Percentiles rank a stretch among this genome's conserved stretches.
Conservation (phyloP, 2,329 filamentous ascomycete genomes). For the Chaetomiaceae sp. region DNA sequence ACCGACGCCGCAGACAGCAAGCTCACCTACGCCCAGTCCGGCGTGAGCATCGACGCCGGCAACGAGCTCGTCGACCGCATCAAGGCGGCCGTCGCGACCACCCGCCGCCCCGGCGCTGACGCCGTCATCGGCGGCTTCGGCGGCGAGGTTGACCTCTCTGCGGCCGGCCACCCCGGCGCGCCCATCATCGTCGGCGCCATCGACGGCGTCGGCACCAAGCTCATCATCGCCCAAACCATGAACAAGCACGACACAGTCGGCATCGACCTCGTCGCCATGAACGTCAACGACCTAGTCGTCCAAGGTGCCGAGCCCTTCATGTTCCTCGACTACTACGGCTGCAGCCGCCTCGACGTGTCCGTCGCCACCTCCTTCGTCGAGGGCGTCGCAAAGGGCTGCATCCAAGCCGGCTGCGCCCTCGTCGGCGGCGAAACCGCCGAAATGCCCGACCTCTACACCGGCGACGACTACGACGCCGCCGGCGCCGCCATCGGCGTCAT, state of each 20-base stretch:
- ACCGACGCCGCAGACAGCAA: constrained; percentile 39
- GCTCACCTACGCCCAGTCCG: constrained; percentile 88
- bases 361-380: constrained; percentile 82
- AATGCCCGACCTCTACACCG: constrained; percentile 92
- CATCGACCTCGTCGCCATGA: constrained; percentile 97
- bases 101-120: constrained; percentile 78
- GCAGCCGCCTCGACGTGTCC: constrained; percentile 75
- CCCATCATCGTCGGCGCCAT: constrained; percentile 90
- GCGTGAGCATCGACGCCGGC: constrained; percentile 90
- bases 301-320: constrained; percentile 92
- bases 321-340: constrained; percentile 98
- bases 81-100: constrained; percentile 83
- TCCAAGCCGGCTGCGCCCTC: constrained; percentile 77
- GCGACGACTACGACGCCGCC: constrained; percentile 87
- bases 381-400: constrained; percentile 84
- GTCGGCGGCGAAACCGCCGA: constrained; percentile 98
- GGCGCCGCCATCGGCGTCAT: constrained; percentile 88
- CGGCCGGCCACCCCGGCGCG: constrained; percentile 66
- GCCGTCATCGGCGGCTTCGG: constrained; percentile 95
- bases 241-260: constrained; percentile 91
- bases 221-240: constrained; percentile 89
- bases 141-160: constrained; percentile 73
- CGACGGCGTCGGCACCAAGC: constrained; percentile 93
- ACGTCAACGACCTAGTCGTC: constrained; percentile 95
- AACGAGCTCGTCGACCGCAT: constrained; percentile 91